A percentile compares a stretch with the other conserved stretches of the same genome.
Conservation (phyloP, 2,329 filamentous ascomycete genomes). For the Venturia pyrina region DNA sequence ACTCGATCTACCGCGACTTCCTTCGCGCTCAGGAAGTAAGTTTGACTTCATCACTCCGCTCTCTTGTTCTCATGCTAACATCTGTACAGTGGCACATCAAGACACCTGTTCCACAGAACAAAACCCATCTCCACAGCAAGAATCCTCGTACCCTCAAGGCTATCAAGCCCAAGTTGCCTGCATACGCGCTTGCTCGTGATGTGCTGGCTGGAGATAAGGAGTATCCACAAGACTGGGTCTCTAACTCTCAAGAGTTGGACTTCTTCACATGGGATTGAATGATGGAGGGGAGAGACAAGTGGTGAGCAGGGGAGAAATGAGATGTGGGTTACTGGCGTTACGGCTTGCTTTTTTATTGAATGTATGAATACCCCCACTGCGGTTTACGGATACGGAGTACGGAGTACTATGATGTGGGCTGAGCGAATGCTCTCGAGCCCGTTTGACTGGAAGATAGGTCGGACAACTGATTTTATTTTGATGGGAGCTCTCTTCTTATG, state of each 20-base stretch:
- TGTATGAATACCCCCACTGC: background rate
- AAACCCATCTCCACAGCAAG: background rate
- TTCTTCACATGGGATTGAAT: background rate
- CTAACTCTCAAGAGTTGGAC: background rate
- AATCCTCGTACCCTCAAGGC: background rate
- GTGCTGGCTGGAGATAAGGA: background rate
- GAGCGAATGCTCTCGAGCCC: background rate
- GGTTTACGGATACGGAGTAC: background rate
- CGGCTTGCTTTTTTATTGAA: background rate
- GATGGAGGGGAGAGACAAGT: background rate
- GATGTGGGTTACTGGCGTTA: background rate
- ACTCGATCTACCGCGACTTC: slow-evolving; percentile 1
- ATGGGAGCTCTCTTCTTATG: background rate
- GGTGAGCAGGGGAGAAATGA: background rate
- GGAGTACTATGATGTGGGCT: background rate
- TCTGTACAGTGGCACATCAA: background rate
- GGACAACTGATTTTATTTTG: background rate
- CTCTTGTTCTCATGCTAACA: background rate
- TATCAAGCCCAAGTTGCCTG: background rate
- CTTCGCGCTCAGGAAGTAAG: background rate
- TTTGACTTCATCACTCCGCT: background rate
- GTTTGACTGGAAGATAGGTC: background rate
- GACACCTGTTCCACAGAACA: background rate
- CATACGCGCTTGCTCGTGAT: background rate
- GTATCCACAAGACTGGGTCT: background rate